phyloP scores from a whole-genome alignment of 768 basidiomycete species.

The Termitomyces sp. region DNA sequence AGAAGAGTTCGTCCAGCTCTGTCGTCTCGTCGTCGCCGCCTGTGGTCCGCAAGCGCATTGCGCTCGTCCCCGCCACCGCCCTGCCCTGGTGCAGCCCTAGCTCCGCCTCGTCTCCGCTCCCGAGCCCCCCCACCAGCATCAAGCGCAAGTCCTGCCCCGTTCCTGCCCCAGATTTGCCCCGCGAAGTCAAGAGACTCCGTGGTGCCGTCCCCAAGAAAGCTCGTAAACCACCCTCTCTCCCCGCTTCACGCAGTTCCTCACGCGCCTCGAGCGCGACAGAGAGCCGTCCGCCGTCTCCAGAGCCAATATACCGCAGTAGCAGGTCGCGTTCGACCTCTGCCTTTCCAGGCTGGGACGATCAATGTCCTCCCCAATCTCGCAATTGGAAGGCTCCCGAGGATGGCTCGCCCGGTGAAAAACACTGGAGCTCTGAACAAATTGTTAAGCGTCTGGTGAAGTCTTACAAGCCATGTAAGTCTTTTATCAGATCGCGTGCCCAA shows the following conservation, averaged over 20 bases:
- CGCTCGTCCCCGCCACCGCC: slow-evolving; percentile 15
- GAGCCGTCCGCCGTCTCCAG: slow-evolving; percentile 37
- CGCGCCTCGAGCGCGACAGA: slow-evolving; percentile 37
- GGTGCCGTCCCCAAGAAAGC: slow-evolving; percentile 13
- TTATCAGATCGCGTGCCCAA: background rate
- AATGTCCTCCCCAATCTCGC: slow-evolving; percentile 30
- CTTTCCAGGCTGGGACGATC: slow-evolving; percentile 34
- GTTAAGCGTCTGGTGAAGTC: slow-evolving; percentile 57
- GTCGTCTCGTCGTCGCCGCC: slow-evolving; percentile 18
- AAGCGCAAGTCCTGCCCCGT: slow-evolving; percentile 29
- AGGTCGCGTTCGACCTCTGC: slow-evolving; percentile 64
- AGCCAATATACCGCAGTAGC: slow-evolving; percentile 52
- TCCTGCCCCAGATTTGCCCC: slow-evolving; percentile 21
- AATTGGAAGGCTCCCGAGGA: slow-evolving; percentile 48
- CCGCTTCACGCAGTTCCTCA: slow-evolving; percentile 32
- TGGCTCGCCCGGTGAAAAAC: slow-evolving; percentile 43
- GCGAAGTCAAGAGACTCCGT: slow-evolving; percentile 35
- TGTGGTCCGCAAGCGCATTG: slow-evolving; percentile 5
- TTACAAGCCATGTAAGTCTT: slow-evolving; percentile 61
- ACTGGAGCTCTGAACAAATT: slow-evolving; percentile 61
- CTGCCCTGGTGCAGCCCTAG: slow-evolving; percentile 21
- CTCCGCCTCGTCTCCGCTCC: slow-evolving; percentile 23
- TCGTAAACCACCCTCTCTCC: slow-evolving; percentile 26
- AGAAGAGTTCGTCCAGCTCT: slow-evolving; percentile 11
- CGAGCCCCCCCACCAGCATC: slow-evolving; percentile 19